Evolutionary conservation across 768 basidiomycete species (phyloP), one percentile per base, ranked within the genome.

Genomic region (Paxillus ammoniavirescens): DNA sequence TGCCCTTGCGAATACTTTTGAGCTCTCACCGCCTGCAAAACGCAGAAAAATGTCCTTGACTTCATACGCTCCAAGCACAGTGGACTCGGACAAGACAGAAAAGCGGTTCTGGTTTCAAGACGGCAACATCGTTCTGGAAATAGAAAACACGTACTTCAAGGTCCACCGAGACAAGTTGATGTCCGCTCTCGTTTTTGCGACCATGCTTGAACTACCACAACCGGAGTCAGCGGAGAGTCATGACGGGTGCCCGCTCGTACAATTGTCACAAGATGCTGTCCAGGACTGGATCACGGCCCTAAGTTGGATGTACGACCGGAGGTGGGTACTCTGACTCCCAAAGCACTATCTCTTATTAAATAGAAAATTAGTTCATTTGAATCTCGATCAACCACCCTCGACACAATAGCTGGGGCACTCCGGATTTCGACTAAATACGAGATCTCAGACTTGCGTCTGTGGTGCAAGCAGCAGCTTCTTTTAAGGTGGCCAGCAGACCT

Each of bases 391-490:
- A 46, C 60, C 9, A 53, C 63, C 14, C 67, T 73, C 55, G 61
- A 67, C 38, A 49, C 58, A 2, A 52, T 72, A 2, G 60, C 68
- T 0, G 58, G 66, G 12, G 57, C 66, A 13, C 63, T 74, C 9
- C 61, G 68, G 21, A 67, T 75, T 38, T 59, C 72, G 2, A 73
- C 71, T 2, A 75, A 75, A 55, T 72, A 75, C 52, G 72, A 73
- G 17, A 70, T 73, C 21, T 5, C 57, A 13, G 59, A 52, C 1
- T 58, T 74, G 33, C 63, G 68, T 33, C 42, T 58, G 18, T 68
- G 65, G 62, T 65, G 62, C 8, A 57, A 60, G 37, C 28, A 51
- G 5, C 57, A 67, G 23, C 47, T 73, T 14, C 31, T 56, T 14
- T 57, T 55, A 9, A 57, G 65, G 26, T 75, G 73, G 71, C 74